Conservation (phyloP, 179 eudicot genomes). For the Patellifolia procumbens region DNA sequence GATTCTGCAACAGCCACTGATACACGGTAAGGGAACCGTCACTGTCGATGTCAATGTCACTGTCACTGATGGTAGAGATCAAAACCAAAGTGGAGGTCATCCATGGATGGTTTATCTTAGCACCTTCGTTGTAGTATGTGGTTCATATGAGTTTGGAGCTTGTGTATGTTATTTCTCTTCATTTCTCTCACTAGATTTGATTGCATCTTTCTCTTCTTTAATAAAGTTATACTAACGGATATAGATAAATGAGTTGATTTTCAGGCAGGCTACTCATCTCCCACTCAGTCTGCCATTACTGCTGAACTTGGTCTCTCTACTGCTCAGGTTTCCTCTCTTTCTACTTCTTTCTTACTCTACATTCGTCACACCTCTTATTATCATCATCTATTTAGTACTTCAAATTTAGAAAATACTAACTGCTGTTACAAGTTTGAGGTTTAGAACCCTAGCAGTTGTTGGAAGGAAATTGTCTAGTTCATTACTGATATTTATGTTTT, state of each 20-base stretch:
- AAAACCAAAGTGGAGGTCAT: conserved; percentile 23
- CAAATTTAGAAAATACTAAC: no score
- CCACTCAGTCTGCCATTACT: conserved; percentile 43
- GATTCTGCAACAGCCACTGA: conserved; percentile 28
- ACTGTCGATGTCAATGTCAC: no score
- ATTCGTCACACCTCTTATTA: no score
- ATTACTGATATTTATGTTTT: no score
- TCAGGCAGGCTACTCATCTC: conserved; percentile 51
- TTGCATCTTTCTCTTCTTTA: no score
- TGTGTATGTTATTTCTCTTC: conserved; percentile 31
- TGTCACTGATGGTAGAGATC: neutral
- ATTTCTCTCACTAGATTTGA: no score
- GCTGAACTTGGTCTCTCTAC: conserved; percentile 47
- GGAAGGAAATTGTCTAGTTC: no score
- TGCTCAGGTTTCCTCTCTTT: conserved; percentile 33
- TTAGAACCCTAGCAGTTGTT: no score
- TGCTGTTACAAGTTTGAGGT: no score
- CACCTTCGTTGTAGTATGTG: conserved; percentile 48
- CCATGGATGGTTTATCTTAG: conserved; percentile 49
- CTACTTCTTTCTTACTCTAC: neutral
- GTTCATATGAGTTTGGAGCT: conserved; percentile 49
- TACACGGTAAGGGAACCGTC: neutral
- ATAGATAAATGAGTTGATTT: neutral
- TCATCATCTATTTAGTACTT: no score
- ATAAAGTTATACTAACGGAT: neutral